A percentile compares a stretch with the other conserved stretches of the same genome.
phyloP scores from a whole-genome alignment of 2,329 filamentous ascomycete species.

The Chlorencoelia australis region DNA sequence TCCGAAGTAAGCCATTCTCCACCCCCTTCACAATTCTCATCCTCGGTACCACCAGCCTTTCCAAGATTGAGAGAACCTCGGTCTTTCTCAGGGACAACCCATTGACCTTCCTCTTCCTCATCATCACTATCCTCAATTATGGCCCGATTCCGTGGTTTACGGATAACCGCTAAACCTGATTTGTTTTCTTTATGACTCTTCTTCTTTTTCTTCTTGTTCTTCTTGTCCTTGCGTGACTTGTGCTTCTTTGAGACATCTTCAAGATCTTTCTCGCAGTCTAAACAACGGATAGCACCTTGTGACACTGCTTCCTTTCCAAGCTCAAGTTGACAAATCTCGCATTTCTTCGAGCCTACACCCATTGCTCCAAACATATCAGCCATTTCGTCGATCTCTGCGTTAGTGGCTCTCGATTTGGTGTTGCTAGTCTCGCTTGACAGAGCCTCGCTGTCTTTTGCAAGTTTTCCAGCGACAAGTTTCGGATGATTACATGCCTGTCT shows the following conservation, averaged over 20 bases:
- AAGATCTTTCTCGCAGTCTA: constrained; percentile 66
- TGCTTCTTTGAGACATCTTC: constrained; percentile 44
- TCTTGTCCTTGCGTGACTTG: constrained; percentile 29
- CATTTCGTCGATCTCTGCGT: constrained; percentile 62
- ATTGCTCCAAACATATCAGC: constrained; percentile 80
- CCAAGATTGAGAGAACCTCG: constrained; percentile 52
- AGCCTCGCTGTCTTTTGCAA: constrained; percentile 81
- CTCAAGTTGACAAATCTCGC: constrained; percentile 26
- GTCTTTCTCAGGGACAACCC: constrained; percentile 66
- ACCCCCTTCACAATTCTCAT: constrained; percentile 79
- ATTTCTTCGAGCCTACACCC: constrained; percentile 35
- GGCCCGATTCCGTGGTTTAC: constrained; percentile 42
- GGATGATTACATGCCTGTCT: constrained; percentile 94
- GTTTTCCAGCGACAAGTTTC: constrained; percentile 72
- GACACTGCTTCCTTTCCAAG: constrained; percentile 21
- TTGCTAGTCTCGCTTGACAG: constrained; percentile 51
- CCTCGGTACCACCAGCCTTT: constrained; percentile 72
- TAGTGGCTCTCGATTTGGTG: constrained; percentile 34
- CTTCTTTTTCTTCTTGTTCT: constrained; percentile 31
- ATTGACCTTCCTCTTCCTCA: constrained; percentile 59
- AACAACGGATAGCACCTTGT: constrained; percentile 50
- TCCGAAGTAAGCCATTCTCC: constrained; percentile 69
- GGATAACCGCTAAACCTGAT: constrained; percentile 29
- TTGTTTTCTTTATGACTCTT: constrained; percentile 27
- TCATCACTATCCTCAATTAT: constrained; percentile 55